Percentiles rank a stretch among this genome's conserved stretches.
Evolutionary conservation across 371 early-diverging fungal species (phyloP).

Genomic region (Lichtheimia hyalospora): DNA sequence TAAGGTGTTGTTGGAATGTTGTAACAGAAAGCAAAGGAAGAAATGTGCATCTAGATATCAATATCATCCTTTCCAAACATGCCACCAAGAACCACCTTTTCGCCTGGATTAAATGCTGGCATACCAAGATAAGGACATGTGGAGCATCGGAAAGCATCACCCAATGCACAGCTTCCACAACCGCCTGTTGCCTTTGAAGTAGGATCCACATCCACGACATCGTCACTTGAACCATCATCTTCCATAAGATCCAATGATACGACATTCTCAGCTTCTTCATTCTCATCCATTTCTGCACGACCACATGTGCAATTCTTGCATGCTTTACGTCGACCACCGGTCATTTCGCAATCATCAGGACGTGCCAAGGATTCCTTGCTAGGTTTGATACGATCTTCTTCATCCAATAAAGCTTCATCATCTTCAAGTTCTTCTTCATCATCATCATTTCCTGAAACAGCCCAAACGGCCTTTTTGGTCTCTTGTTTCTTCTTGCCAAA

Average conservation of each 20-base stretch:
- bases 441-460: constrained; percentile 10
- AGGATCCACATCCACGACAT: constrained; percentile 58
- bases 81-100: constrained; percentile 83
- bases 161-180: constrained; percentile 90
- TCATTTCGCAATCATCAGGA: constrained; percentile 70
- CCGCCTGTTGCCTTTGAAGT: constrained; percentile 56
- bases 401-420: constrained; percentile 88
- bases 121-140: constrained; percentile 98
- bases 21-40: not conserved
- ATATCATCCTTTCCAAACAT: constrained; percentile 57
- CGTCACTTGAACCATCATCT: constrained; percentile 28
- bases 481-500: constrained; percentile 43
- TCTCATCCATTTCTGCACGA: constrained; percentile 74
- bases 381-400: constrained; percentile 82
- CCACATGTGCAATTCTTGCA: constrained; percentile 98
- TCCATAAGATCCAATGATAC: constrained; percentile 71
- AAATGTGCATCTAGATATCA: constrained; percentile 30
- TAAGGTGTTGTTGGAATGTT: too few relatives aligned
- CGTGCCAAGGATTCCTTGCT: constrained; percentile 60
- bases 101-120: constrained; percentile 98
- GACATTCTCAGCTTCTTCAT: constrained; percentile 53
- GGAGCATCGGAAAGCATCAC: constrained; percentile 99
- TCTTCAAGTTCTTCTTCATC: constrained; percentile 82
- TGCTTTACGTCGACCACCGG: constrained; percentile 81
- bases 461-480: constrained; percentile 38